Evolutionary conservation across 176 grass and related monocot species (phyloP).

Genomic region (Lolium rigidum): DNA sequence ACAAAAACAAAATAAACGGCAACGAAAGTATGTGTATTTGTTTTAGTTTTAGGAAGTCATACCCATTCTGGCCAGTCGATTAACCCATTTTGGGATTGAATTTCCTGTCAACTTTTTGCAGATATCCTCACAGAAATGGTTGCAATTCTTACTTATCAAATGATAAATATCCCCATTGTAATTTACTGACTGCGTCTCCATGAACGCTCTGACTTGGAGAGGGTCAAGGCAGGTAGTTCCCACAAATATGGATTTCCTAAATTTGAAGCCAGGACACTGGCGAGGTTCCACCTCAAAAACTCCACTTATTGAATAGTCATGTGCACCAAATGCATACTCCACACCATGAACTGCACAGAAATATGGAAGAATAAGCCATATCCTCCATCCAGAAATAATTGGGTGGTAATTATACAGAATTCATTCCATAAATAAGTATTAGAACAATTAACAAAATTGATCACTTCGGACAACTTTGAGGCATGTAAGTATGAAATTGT

Average conservation of each 20-base stretch:
- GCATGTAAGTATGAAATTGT: background rate
- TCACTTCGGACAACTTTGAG: background rate
- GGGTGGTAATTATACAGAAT: conserved; percentile 48
- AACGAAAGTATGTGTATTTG: background rate
- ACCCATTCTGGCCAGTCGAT: conserved; percentile 81
- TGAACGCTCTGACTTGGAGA: conserved; percentile 63
- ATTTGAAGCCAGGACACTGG: conserved; percentile 75
- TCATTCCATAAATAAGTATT: conserved; percentile 3
- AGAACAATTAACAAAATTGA: background rate
- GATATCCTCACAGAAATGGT: conserved; percentile 78
- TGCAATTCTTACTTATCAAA: conserved; percentile 81
- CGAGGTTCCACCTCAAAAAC: conserved; percentile 80
- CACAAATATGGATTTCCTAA: conserved; percentile 72
- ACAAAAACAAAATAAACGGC: conserved; percentile 10
- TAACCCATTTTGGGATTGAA: conserved; percentile 75
- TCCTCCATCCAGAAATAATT: background rate
- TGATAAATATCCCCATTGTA: conserved; percentile 79
- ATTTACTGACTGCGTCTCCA: conserved; percentile 61
- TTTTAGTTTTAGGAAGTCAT: conserved; percentile 21
- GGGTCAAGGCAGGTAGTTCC: conserved; percentile 66
- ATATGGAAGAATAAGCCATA: background rate
- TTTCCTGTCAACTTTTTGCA: conserved; percentile 73
- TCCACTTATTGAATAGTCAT: conserved; percentile 41
- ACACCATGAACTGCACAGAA: background rate
- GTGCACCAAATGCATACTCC: conserved; percentile 1